A percentile compares a stretch with the other conserved stretches of the same genome.
These are phyloP conservation scores for Boletus coccyginus DNA, from an alignment of 768 basidiomycete species.

Conservation along the genomic window DNA sequence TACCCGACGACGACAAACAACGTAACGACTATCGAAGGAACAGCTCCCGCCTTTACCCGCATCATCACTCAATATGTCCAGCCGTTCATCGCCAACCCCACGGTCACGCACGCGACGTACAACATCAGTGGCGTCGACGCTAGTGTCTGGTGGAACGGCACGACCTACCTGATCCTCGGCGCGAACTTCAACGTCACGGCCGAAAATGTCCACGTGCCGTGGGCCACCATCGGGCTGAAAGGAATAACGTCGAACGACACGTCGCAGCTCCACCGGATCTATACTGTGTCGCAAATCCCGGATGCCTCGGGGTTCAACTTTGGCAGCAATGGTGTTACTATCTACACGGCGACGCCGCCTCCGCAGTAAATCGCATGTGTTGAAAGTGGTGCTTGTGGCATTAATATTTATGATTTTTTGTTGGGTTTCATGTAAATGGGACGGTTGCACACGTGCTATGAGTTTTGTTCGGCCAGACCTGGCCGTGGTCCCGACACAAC, in stretches of 20 bases:
- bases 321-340: conserved; percentile 11
- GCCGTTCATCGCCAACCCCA: conserved; percentile 18
- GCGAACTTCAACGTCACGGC: neutral
- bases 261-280: too few relatives aligned
- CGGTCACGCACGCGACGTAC: neutral
- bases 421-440: too few relatives aligned
- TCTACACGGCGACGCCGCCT: conserved; percentile 17
- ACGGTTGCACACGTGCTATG: too few relatives aligned
- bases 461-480: too few relatives aligned
- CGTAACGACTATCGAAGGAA: conserved; percentile 24
- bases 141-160: conserved; percentile 23
- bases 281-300: neutral
- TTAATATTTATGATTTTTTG: too few relatives aligned
- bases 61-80: conserved; percentile 6
- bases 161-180: conserved; percentile 17
- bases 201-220: conserved; percentile 11
- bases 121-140: conserved; percentile 19
- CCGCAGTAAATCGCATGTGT: neutral
- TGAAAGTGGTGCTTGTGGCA: too few relatives aligned
- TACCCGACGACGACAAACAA: conserved; percentile 21
- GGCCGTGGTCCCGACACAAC: too few relatives aligned
- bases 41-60: neutral
- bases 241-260: too few relatives aligned
- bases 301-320: conserved; percentile 23
- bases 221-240: neutral